Conservation (phyloP, 768 basidiomycete genomes). For the Boletus coccyginus region DNA sequence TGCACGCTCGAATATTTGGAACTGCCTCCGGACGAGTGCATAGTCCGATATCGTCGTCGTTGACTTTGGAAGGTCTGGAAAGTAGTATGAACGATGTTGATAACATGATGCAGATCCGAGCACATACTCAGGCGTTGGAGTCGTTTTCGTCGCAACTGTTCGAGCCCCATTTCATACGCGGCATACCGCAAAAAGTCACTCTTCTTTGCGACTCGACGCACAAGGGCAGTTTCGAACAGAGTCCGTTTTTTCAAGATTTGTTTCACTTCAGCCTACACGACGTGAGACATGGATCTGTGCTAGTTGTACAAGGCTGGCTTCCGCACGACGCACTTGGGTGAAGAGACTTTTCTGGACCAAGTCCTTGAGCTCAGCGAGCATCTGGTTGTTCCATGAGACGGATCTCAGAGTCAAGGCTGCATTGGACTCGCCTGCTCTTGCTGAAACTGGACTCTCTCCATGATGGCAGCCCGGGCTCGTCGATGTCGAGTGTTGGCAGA, state of each 20-base stretch:
- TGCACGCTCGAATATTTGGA: slow-evolving; percentile 89
- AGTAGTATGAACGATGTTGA: not conserved
- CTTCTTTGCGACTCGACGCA: slow-evolving; percentile 82
- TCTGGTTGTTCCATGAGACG: slow-evolving; percentile 40
- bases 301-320: not conserved
- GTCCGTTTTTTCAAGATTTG: slow-evolving; percentile 85
- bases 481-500: not conserved
- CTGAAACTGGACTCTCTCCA: slow-evolving; percentile 94
- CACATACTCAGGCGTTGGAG: slow-evolving; percentile 65
- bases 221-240: slow-evolving; percentile 76
- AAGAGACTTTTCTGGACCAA: slow-evolving; percentile 83
- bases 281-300: slow-evolving; percentile 1
- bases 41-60: slow-evolving; percentile 76
- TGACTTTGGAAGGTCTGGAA: slow-evolving; percentile 30
- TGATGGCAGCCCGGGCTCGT: slow-evolving; percentile 31
- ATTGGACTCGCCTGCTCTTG: slow-evolving; percentile 71
- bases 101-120: not conserved
- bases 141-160: slow-evolving; percentile 75
- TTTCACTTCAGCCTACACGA: slow-evolving; percentile 67
- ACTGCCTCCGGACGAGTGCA: slow-evolving; percentile 78
- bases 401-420: not conserved
- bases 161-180: slow-evolving; percentile 88
- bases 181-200: slow-evolving; percentile 87
- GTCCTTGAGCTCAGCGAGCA: slow-evolving; percentile 95
- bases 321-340: slow-evolving; percentile 53